phyloP scores from a whole-genome alignment of 129 eudicot species.

The Centaurea solstitialis region DNA sequence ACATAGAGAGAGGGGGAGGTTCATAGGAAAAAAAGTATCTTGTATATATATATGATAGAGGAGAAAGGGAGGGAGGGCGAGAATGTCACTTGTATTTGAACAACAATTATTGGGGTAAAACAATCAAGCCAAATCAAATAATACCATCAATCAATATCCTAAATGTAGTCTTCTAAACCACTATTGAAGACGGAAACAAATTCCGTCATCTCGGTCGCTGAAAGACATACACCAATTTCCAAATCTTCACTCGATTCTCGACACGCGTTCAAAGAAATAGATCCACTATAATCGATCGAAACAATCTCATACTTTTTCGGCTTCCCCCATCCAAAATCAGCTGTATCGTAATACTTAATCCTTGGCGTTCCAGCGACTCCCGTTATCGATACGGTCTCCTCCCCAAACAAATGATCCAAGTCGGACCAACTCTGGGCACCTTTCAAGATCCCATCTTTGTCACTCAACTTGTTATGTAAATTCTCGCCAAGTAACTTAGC shows the following conservation, averaged over 20 bases:
- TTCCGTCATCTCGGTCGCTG: slow-evolving; percentile 15
- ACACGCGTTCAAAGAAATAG: slow-evolving; percentile 15
- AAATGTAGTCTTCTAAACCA: slow-evolving; percentile 2
- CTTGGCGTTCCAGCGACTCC: background rate
- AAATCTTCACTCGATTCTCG: slow-evolving; percentile 2
- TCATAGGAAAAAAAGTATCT: too few relatives aligned
- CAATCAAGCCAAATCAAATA: background rate
- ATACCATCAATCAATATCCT: too few relatives aligned
- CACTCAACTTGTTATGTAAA: background rate
- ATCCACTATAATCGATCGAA: slow-evolving; percentile 17
- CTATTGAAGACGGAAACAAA: slow-evolving; percentile 20
- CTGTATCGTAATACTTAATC: background rate
- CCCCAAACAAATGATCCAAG: background rate
- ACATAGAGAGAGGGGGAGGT: too few relatives aligned
- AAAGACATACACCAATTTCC: slow-evolving; percentile 31
- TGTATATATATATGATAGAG: too few relatives aligned
- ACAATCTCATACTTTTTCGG: slow-evolving; percentile 21
- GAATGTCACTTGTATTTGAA: too few relatives aligned
- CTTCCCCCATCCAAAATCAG: slow-evolving; percentile 16
- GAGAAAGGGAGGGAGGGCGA: too few relatives aligned
- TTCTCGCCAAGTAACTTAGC: slow-evolving; percentile 1
- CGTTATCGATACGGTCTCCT: background rate
- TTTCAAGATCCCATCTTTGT: background rate
- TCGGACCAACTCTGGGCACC: background rate
- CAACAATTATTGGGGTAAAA: background rate